Base-by-base conservation (phyloP, 2,329 filamentous ascomycete genomes). In the Ophiostoma sp. region DNA sequence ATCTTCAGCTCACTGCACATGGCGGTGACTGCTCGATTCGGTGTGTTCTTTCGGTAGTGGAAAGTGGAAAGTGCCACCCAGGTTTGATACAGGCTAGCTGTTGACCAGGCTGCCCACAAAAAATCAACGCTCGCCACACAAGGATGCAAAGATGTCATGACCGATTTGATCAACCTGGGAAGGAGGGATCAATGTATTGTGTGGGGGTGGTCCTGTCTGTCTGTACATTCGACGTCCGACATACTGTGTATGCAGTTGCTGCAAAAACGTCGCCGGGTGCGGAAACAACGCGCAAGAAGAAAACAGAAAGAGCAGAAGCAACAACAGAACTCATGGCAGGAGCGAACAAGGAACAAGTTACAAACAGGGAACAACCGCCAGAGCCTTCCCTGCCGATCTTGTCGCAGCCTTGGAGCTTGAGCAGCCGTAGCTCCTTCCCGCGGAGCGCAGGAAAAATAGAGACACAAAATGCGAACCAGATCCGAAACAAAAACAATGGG, bases 161-260 rank as follows among this genome's bases (percentile, higher is more conserved):
- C 45, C 25, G 28, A 36, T 22, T 69, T 69, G 66, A 69, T 52
- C 42, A 69, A 69, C 66, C 45, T 52, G 66, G 66, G 25, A 55
- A 52, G 42, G 66, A 69, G 50, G 66, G 66, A 69, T 69, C 66
- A 45, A 52, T 69, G 25, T 8, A 36, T 52, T 52, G 45, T 33
- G 39, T 22, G 45, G 66, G 63, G 5, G 19, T 31, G 52, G 11
- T 42, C 11, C 33, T 61, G 22, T 22, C 6, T 57, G 8, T 2
- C 33, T 36, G 3, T 36, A 8, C 33, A 36, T 36, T 3, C 33
- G 33, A 36, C 22, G 19, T 22, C 57, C 22, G 8, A 5, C 50
- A 5, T 25, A n/a, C n/a, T 8, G 19, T 5, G 15, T 61, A n/a
- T n/a, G n/a, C n/a, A n/a, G n/a, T n/a, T n/a, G 31, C 57, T n/a